Evolutionary conservation across 768 basidiomycete genomes (phyloP).

Genomic region (Guyanaporus albipodus): DNA sequence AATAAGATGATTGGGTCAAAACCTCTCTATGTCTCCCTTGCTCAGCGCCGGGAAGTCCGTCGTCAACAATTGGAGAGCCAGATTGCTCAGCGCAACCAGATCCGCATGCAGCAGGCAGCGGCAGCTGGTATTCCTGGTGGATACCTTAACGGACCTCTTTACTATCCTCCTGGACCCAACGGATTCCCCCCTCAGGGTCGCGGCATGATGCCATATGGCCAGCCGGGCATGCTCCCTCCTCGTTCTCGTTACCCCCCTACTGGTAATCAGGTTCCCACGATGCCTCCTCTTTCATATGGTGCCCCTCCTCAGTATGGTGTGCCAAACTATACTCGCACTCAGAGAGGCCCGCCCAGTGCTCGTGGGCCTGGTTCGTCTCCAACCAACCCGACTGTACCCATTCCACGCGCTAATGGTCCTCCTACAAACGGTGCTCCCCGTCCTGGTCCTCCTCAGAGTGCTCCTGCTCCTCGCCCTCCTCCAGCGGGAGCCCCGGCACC

Average conservation of each 20-base stretch:
- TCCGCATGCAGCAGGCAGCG: conserved; percentile 93
- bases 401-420: conserved; percentile 63
- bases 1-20: conserved; percentile 99
- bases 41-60: conserved; percentile 96
- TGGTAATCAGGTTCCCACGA: conserved; percentile 67
- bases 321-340: conserved; percentile 57
- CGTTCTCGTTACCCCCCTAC: conserved; percentile 77
- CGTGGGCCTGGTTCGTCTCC: conserved; percentile 73
- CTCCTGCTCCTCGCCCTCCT: conserved; percentile 42
- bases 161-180: conserved; percentile 70
- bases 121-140: conserved; percentile 75
- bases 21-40: conserved; percentile 97
- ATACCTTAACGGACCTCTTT: conserved; percentile 49
- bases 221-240: conserved; percentile 84
- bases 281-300: conserved; percentile 74
- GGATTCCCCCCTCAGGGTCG: conserved; percentile 70
- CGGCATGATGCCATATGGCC: conserved; percentile 75
- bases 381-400: conserved; percentile 55
- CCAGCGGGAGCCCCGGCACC: conserved; percentile 46
- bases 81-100: conserved; percentile 94
- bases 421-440: conserved; percentile 54
- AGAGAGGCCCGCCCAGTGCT: conserved; percentile 58
- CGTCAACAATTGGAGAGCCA: conserved; percentile 98
- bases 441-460: conserved; percentile 36
- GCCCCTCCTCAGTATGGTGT: conserved; percentile 74